Evolutionary conservation across 306 rosid genomes (phyloP).

Genomic region (Quercus engelmannii): DNA sequence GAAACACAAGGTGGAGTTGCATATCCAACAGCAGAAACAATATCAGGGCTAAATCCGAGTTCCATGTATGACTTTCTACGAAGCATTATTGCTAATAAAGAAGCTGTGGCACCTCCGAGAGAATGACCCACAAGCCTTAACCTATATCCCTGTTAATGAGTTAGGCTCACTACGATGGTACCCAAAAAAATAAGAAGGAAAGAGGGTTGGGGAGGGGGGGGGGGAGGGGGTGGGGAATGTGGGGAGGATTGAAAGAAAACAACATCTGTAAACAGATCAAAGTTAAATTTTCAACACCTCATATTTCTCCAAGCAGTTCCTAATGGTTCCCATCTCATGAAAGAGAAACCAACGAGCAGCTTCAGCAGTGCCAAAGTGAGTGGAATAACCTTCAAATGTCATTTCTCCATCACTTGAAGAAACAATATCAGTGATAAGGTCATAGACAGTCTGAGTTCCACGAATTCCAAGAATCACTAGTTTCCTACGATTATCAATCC

Average conservation of each 20-base stretch:
- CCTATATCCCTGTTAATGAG: conserved; percentile 86
- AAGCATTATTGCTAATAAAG: conserved; percentile 81
- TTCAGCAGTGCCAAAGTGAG: conserved; percentile 91
- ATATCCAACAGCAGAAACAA: conserved; percentile 78
- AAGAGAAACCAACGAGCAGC: conserved; percentile 92
- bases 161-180: conserved; percentile 35
- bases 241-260: conserved; percentile 10
- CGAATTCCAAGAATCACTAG: conserved; percentile 84
- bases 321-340: conserved; percentile 65
- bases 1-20: conserved; percentile 95
- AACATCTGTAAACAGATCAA: conserved; percentile 11
- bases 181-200: background rate
- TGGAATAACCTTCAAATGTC: conserved; percentile 82
- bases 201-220: background rate
- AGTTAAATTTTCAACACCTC: conserved; percentile 46
- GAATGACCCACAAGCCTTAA: conserved; percentile 97
- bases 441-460: conserved; percentile 90
- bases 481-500: conserved; percentile 69
- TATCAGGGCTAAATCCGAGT: conserved; percentile 82
- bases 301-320: conserved; percentile 67
- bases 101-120: conserved; percentile 93
- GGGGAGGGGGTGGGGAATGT: background rate
- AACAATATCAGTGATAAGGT: conserved; percentile 83
- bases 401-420: conserved; percentile 68
- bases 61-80: conserved; percentile 70